These are phyloP conservation scores for Rhinocladiella similis DNA, from an alignment of 2,329 filamentous ascomycete genomes.

Conservation along the genomic window DNA sequence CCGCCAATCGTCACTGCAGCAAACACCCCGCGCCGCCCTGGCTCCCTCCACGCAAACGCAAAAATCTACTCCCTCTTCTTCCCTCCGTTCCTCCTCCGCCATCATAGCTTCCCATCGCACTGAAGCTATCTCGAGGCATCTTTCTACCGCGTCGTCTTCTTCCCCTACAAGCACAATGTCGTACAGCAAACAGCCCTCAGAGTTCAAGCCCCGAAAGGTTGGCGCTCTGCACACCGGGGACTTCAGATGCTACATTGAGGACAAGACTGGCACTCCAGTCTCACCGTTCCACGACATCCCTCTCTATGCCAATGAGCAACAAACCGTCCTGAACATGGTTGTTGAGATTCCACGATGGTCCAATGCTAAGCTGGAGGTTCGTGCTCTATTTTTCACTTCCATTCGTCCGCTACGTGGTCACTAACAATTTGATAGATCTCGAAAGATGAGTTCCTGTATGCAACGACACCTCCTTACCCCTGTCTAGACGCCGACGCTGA, in stretches of 20 bases:
- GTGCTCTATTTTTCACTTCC: slow-evolving; percentile 36
- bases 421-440: slow-evolving; percentile 67
- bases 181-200: slow-evolving; percentile 57
- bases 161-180: slow-evolving; percentile 33
- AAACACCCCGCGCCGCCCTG: slow-evolving; percentile 19
- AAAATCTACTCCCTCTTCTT: slow-evolving; percentile 24
- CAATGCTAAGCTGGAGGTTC: slow-evolving; percentile 98
- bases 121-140: slow-evolving; percentile 49
- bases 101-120: slow-evolving; percentile 52
- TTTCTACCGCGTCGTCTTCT: slow-evolving; percentile 41
- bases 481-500: neutral
- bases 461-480: slow-evolving; percentile 15
- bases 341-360: slow-evolving; percentile 99
- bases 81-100: slow-evolving; percentile 23
- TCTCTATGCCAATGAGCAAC: slow-evolving; percentile 93
- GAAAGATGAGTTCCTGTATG: slow-evolving; percentile 84
- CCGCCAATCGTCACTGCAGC: slow-evolving; percentile 20
- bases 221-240: slow-evolving; percentile 89
- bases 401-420: slow-evolving; percentile 10
- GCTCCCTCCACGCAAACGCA: slow-evolving; percentile 22
- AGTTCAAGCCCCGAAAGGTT: slow-evolving; percentile 81
- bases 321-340: slow-evolving; percentile 97
- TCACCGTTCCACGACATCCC: slow-evolving; percentile 99
- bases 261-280: slow-evolving; percentile 85
- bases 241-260: slow-evolving; percentile 94